Base-by-base conservation (phyloP, 805 yeast genomes). In the Teunomyces tritomae region DNA sequence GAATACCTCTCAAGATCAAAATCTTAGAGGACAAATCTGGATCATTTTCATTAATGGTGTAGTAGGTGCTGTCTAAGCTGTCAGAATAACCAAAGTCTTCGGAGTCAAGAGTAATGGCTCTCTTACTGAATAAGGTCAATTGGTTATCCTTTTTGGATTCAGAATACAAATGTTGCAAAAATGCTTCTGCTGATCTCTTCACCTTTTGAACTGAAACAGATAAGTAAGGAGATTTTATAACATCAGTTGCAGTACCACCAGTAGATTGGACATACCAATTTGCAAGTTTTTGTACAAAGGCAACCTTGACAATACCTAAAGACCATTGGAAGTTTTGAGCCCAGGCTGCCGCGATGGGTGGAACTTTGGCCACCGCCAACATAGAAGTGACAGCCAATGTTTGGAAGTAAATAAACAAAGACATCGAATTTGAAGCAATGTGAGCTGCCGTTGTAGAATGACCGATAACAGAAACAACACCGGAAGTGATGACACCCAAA, bases 301-400 rank as follows among this genome's bases (percentile, higher is more conserved):
- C 66, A 6, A 83, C 81, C 46, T 79, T 78, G 57, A 94, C 87
- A 54, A 92, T 84, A 41, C 99, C 99, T 80, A 92, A 80, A 1
- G 97, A 84, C 98, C 98, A 92, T 67, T 82, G 84, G 74, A 94
- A 94, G 71, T 92, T 94, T 68, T 92, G 96, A 28, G 95, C 84
- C 99, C 99, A 92, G 2, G 98, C 91, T 2, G 96, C 89, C 4
- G 97, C 98, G 56, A 94, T 91, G 2, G 99, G 99, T 1, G 99
- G 99, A 16, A 89, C 87, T 51, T 81, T 74, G 16, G 89, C 80
- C 28, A 92, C 97, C 48, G 95, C 97, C 90, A 90, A 85, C 97
- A 94, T 91, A 13, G 96, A 80, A 14, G 92, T 85, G 50, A 92
- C 83, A 16, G 97, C 97, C 57, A 94, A 76, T 48, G 87, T 82